These are phyloP conservation scores for Phaffomyces opuntiae DNA, from an alignment of 805 yeast genomes.

Conservation along the genomic window DNA sequence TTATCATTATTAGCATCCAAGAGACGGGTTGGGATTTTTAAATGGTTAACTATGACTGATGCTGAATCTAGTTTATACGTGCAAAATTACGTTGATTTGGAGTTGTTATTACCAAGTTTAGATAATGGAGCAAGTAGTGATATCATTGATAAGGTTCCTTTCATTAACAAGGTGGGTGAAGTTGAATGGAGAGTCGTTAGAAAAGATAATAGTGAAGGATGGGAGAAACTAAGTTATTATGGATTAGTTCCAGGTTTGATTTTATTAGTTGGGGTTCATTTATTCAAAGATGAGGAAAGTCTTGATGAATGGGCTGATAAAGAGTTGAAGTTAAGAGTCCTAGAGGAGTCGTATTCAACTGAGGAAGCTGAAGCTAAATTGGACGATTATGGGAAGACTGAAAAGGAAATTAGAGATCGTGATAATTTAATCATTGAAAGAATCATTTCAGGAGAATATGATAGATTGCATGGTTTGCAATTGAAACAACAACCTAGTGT, in stretches of 20 bases:
- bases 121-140: slow-evolving; percentile 44
- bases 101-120: slow-evolving; percentile 42
- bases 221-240: slow-evolving; percentile 73
- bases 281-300: slow-evolving; percentile 45
- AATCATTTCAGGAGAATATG: slow-evolving; percentile 79
- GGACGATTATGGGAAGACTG: slow-evolving; percentile 30
- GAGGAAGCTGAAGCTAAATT: slow-evolving; percentile 39
- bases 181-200: slow-evolving; percentile 74
- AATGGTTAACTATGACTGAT: slow-evolving; percentile 40
- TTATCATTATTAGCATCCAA: slow-evolving; percentile 53
- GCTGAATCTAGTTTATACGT: slow-evolving; percentile 48
- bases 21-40: slow-evolving; percentile 45
- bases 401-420: slow-evolving; percentile 55
- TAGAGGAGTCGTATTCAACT: slow-evolving; percentile 54
- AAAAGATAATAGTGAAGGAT: slow-evolving; percentile 73
- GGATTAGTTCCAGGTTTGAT: slow-evolving; percentile 66
- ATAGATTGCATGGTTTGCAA: slow-evolving; percentile 54
- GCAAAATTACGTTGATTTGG: slow-evolving; percentile 56
- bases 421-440: slow-evolving; percentile 77
- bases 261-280: slow-evolving; percentile 43
- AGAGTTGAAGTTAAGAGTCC: slow-evolving; percentile 70
- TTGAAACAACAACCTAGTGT: slow-evolving; percentile 25
- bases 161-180: slow-evolving; percentile 72
- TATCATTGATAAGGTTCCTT: slow-evolving; percentile 78
- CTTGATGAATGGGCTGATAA: slow-evolving; percentile 75